Base-by-base conservation (phyloP, 1,284 basidiomycete genomes). In the Irpex sp. region DNA sequence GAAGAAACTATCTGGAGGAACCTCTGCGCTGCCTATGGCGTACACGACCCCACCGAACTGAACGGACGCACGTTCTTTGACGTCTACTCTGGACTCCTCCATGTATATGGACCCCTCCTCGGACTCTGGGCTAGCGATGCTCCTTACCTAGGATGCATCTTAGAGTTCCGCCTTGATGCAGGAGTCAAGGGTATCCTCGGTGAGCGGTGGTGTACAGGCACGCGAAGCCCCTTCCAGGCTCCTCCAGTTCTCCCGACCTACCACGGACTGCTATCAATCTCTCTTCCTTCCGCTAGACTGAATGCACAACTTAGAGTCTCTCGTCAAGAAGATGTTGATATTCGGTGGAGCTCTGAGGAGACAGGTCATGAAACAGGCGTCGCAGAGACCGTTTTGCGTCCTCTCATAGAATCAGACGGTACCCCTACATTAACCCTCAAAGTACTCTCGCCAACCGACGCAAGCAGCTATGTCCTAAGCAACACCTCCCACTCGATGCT, bases 1-100 rank as follows among this genome's bases (percentile, higher is more conserved):
- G 64, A 72, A 12, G 68, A 71, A 23, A 48, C 60, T 2, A 67
- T 71, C 4, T 72, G 71, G 71, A 60, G 37, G 16, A 56, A 60
- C 53, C 51, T 60, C 9, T 64, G 62, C 36, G 36, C 42, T 19
- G 60, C 58, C 21, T 62, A 64, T 51, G 61, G 57, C n/a, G 47
- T 62, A 5, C 23, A 36, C 2, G 59, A 62, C 21, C 36, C 39
- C 8, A 28, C 52, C 7, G 3, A 56, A 3, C 61, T 64, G 23
- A 18, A 49, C n/a, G 37, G 37, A 19, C 16, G 18, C 6, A 45
- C 63, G 5, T 64, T 42, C 53, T 57, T 45, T 48, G 28, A 19
- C 49, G 42, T 61, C 42, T 64, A 64, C 58, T 56, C 60, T 19
- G n/a, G 10, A 18, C 36, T 64, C 10, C 49, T 64, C 5, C 60